Base-by-base conservation (phyloP, 1,139 yeast genomes). In the Candida frijolesensis region DNA sequence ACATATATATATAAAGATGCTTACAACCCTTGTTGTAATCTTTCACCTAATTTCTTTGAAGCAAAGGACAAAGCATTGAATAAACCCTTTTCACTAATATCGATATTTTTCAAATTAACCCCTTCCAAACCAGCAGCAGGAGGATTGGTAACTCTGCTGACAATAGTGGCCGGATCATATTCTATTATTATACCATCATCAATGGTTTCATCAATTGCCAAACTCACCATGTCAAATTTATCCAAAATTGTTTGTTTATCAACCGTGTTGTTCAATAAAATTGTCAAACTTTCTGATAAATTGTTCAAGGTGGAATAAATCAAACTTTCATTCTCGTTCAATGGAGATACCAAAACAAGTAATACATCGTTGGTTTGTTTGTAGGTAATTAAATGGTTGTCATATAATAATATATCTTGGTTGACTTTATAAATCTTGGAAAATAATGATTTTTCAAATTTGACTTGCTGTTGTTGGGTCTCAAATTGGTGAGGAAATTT, bases 111-210 rank as follows among this genome's bases (percentile, higher is more conserved):
- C 60, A 84, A 69, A 52, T 82, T 78, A 56, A 83, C 79, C 45
- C 78, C 81, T 27, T 48, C 46, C 29, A 50, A 49, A 53, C 61
- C 65, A 41, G 67, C 58, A 35, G 67, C 57, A 34, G 97, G 97
- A 30, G 95, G 85, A 59, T 84, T 83, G 33, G 97, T 88, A 15
- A 92, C 97, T 68, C 99, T 81, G 16, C 96, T 83, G 5, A 92
- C 94, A 60, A 94, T 89, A 46, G 90, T 84, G 42, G 87, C 83
- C 3, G 96, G 85, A 63, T 94, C 98, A 40, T 91, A 87, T 69
- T 94, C 98, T 59, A 95, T 78, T 55, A 95, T 85, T 57, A 94
- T 84, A 27, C 98, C 97, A 60, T 89, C 95, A 66, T 94, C 99
- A 51, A 94, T 78, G 22, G 96, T 82, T 71, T 94, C 99, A 67